Percentiles rank a stretch among this genome's conserved stretches.
Conservation (phyloP, 768 basidiomycete species). For the Russula griseocarnosa region DNA sequence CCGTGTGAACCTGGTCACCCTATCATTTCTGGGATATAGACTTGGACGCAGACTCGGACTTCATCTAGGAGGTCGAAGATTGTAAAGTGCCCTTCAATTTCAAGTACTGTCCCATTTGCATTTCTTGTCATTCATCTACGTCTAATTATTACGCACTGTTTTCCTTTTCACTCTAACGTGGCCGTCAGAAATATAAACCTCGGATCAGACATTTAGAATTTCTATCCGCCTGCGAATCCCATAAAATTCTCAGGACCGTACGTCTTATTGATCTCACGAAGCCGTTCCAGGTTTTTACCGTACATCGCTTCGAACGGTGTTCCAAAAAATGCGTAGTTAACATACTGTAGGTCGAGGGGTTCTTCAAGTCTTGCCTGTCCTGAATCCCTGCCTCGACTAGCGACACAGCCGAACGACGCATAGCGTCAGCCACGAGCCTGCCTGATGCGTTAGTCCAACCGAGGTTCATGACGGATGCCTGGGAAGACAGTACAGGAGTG, state of each 20-base stretch:
- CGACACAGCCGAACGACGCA: conserved; percentile 7
- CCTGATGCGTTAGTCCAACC: conserved; percentile 44
- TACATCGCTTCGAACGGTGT: conserved; percentile 53
- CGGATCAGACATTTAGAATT: conserved; percentile 30
- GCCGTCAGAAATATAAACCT: neutral
- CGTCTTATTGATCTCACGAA: conserved; percentile 41
- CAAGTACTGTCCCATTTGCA: too few relatives aligned
- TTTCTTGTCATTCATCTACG: too few relatives aligned
- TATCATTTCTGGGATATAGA: too few relatives aligned
- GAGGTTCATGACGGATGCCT: conserved; percentile 31
- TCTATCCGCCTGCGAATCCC: conserved; percentile 63
- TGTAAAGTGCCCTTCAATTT: too few relatives aligned
- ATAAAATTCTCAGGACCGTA: conserved; percentile 60
- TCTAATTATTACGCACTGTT: too few relatives aligned
- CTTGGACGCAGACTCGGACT: too few relatives aligned
- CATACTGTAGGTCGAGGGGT: conserved; percentile 48
- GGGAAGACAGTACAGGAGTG: conserved; percentile 17
- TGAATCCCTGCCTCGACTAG: conserved; percentile 45
- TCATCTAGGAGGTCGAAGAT: too few relatives aligned
- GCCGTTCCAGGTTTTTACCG: conserved; percentile 43
- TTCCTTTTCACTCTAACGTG: too few relatives aligned
- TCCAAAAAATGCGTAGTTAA: conserved; percentile 55
- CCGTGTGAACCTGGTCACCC: too few relatives aligned
- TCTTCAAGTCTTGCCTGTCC: conserved; percentile 38
- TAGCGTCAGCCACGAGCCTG: conserved; percentile 16